These are phyloP conservation scores for Aphanomyces invadans DNA, from an alignment of 352 stramenopile species.

Conservation along the genomic window DNA sequence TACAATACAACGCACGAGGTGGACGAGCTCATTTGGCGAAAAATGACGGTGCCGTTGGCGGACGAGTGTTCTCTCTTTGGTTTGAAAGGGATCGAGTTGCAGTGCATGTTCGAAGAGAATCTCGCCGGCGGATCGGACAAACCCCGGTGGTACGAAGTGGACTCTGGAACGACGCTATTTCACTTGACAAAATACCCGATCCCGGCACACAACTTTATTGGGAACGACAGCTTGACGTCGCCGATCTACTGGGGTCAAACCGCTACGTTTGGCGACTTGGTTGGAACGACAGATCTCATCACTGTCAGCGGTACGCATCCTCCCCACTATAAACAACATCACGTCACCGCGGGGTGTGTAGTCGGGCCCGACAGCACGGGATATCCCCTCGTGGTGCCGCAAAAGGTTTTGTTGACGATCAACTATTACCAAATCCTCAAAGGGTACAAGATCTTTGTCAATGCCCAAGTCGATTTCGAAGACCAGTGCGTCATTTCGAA, in stretches of 20 bases:
- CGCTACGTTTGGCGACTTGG: conserved; percentile 35
- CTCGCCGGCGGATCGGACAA: conserved; percentile 68
- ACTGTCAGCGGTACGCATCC: conserved; percentile 50
- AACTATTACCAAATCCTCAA: conserved; percentile 72
- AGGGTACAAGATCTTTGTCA: conserved; percentile 53
- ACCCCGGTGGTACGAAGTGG: conserved; percentile 82
- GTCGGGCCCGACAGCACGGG: conserved; percentile 29
- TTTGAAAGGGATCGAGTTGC: conserved; percentile 71
- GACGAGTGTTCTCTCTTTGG: conserved; percentile 73
- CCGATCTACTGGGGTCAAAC: conserved; percentile 53
- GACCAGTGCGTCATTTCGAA: conserved; percentile 62
- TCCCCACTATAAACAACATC: neutral
- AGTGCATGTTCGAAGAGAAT: conserved; percentile 88
- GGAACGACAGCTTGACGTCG: conserved; percentile 26
- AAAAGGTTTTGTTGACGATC: conserved; percentile 65
- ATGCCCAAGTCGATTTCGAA: conserved; percentile 61
- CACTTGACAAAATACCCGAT: conserved; percentile 77
- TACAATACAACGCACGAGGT: conserved; percentile 88
- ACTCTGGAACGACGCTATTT: conserved; percentile 73
- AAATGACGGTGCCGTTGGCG: conserved; percentile 66
- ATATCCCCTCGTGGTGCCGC: conserved; percentile 43
- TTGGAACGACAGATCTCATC: conserved; percentile 65
- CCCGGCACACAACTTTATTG: conserved; percentile 50
- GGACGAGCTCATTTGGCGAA: conserved; percentile 87
- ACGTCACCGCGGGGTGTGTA: too few relatives aligned